Evolutionary conservation across 164 flowering plant genomes (phyloP).

Genomic region (Tetrastigma voinierianum): DNA sequence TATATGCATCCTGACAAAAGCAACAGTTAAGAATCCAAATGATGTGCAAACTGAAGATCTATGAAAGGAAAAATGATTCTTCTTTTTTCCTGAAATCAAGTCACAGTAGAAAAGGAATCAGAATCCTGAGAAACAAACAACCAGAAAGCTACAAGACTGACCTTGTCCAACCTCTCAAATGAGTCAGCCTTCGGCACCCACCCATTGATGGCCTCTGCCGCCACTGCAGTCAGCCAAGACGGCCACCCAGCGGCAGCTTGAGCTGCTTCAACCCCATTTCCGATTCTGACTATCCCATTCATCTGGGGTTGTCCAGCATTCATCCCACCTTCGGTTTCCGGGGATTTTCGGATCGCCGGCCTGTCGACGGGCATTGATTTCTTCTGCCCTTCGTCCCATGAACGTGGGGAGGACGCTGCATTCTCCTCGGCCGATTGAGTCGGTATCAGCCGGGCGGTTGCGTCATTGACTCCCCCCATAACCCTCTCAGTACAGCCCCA

Average conservation of each 20-base stretch:
- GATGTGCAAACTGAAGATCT: too few relatives aligned
- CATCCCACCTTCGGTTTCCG: slow-evolving; percentile 9
- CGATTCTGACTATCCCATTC: slow-evolving; percentile 21
- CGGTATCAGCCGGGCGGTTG: slow-evolving; percentile 36
- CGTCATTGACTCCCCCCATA: slow-evolving; percentile 31
- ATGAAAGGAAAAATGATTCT: too few relatives aligned
- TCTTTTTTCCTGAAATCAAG: too few relatives aligned
- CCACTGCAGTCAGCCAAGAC: slow-evolving; percentile 53
- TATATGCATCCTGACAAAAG: neutral
- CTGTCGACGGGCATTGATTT: slow-evolving; percentile 14
- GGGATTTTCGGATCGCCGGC: slow-evolving; percentile 5
- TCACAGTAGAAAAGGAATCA: neutral
- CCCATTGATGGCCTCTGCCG: slow-evolving; percentile 61
- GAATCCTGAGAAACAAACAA: neutral
- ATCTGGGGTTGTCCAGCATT: slow-evolving; percentile 16
- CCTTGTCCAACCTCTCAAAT: slow-evolving; percentile 58
- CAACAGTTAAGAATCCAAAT: neutral
- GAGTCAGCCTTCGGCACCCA: slow-evolving; percentile 59
- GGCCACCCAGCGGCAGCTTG: slow-evolving; percentile 62
- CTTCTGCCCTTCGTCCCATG: slow-evolving; percentile 32
- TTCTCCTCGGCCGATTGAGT: slow-evolving; percentile 18
- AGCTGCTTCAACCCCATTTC: slow-evolving; percentile 37
- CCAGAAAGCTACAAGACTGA: slow-evolving; percentile 7
- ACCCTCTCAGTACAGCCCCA: slow-evolving; percentile 23
- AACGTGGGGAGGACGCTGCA: slow-evolving; percentile 23